Percentiles rank a stretch among this genome's conserved stretches.
Evolutionary conservation across 225 moss, liverwort and hornwort species (phyloP).

Genomic region (Straminergon stramineum): DNA sequence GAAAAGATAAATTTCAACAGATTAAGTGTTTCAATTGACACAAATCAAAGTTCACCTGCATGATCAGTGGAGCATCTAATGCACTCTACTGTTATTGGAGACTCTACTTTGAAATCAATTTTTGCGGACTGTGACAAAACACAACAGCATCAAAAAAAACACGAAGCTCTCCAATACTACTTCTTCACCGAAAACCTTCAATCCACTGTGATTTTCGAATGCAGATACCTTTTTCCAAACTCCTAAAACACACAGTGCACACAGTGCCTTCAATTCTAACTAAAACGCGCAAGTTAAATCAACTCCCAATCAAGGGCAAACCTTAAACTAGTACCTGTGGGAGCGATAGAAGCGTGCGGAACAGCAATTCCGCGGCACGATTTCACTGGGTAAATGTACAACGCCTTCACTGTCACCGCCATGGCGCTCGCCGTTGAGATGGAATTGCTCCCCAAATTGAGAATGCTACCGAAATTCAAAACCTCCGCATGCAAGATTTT

Average conservation of each 20-base stretch:
- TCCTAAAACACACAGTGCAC: not conserved
- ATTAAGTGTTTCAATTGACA: not conserved
- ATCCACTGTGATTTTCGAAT: not conserved
- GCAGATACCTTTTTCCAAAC: too few species aligned
- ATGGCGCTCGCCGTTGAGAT: not conserved
- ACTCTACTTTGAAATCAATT: too few species aligned
- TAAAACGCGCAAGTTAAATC: not conserved
- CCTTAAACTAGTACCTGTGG: constrained; percentile 21
- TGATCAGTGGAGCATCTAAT: not conserved
- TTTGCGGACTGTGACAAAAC: not conserved
- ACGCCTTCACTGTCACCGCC: constrained; percentile 33
- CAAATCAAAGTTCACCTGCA: not conserved
- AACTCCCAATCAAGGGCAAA: not conserved
- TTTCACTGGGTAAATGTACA: constrained; percentile 84
- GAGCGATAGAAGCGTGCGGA: constrained; percentile 30
- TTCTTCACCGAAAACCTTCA: not conserved
- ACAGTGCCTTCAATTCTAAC: not conserved
- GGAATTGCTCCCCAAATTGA: not conserved
- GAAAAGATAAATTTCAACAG: not conserved
- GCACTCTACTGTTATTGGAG: not conserved
- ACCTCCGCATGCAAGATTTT: not conserved
- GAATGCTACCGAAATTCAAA: not conserved
- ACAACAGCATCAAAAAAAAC: not conserved
- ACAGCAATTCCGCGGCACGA: constrained; percentile 68
- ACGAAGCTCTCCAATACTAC: not conserved